Evolutionary conservation across 1,139 yeast species (phyloP).

Genomic region (Suhomyces anneliseae): DNA sequence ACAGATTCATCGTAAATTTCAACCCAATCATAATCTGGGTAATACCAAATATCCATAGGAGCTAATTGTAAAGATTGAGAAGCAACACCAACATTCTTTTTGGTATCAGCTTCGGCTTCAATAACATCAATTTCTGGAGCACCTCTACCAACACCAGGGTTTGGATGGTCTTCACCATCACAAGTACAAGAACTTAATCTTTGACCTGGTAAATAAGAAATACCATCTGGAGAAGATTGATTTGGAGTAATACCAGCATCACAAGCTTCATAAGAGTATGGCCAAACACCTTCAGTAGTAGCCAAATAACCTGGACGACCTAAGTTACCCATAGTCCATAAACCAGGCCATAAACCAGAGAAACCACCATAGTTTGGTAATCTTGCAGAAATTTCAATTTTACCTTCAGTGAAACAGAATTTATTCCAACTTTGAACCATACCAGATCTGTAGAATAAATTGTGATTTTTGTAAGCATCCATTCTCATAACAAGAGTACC

Average conservation of each 20-base stretch:
- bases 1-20: constrained; percentile 60
- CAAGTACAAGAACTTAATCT: constrained; percentile 59
- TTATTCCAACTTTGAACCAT: constrained; percentile 37
- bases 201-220: constrained; percentile 33
- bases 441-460: constrained; percentile 30
- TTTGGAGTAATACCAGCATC: constrained; percentile 35
- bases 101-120: constrained; percentile 67
- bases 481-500: constrained; percentile 26
- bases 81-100: constrained; percentile 57
- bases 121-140: constrained; percentile 87
- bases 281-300: constrained; percentile 37
- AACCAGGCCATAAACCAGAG: constrained; percentile 35
- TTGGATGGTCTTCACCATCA: constrained; percentile 69
- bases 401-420: constrained; percentile 30
- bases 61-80: constrained; percentile 85
- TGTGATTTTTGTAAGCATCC: constrained; percentile 32
- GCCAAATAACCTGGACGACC: constrained; percentile 34
- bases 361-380: constrained; percentile 30
- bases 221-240: constrained; percentile 33
- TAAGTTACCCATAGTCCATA: constrained; percentile 35
- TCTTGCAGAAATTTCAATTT: constrained; percentile 25
- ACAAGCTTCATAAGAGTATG: constrained; percentile 32
- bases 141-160: constrained; percentile 76
- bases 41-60: constrained; percentile 84
- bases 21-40: constrained; percentile 73